These are phyloP conservation scores for Schoenoplectus triqueter DNA, from an alignment of 202 grass and related monocot genomes.

Conservation along the genomic window DNA sequence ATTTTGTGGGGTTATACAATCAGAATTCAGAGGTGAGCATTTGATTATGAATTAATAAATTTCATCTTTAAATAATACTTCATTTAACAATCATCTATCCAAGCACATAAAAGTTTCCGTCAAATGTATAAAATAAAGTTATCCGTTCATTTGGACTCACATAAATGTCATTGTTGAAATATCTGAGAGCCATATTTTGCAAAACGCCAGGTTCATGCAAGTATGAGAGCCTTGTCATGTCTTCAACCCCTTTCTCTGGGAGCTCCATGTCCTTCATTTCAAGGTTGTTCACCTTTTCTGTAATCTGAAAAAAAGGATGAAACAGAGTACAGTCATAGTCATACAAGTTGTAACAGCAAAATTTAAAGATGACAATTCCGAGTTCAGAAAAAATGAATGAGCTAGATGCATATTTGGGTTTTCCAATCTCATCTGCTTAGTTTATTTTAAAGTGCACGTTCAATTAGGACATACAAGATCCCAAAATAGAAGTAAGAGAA, in stretches of 20 bases:
- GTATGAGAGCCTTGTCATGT: constrained; percentile 89
- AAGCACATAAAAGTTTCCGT: background rate
- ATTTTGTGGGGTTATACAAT: background rate
- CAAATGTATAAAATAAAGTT: background rate
- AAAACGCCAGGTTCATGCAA: constrained; percentile 89
- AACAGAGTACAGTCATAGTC: background rate
- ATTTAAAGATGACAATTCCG: background rate
- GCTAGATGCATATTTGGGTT: background rate
- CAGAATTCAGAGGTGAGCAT: background rate
- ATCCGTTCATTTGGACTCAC: constrained; percentile 53
- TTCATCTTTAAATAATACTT: background rate
- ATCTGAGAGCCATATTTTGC: constrained; percentile 75
- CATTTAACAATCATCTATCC: background rate
- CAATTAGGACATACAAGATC: background rate
- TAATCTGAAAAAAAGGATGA: constrained; percentile 46
- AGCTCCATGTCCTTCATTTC: constrained; percentile 79
- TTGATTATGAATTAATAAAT: constrained; percentile 6
- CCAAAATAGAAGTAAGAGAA: background rate
- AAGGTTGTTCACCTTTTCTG: constrained; percentile 57
- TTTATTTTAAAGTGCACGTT: background rate
- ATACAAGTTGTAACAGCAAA: background rate
- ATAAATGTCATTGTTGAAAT: constrained; percentile 80
- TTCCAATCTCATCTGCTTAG: background rate
- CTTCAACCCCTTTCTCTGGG: constrained; percentile 65
- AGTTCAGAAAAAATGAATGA: background rate